Conservation (phyloP, 2,329 filamentous ascomycete species). For the Pseudogymnoascus verrucosus region DNA sequence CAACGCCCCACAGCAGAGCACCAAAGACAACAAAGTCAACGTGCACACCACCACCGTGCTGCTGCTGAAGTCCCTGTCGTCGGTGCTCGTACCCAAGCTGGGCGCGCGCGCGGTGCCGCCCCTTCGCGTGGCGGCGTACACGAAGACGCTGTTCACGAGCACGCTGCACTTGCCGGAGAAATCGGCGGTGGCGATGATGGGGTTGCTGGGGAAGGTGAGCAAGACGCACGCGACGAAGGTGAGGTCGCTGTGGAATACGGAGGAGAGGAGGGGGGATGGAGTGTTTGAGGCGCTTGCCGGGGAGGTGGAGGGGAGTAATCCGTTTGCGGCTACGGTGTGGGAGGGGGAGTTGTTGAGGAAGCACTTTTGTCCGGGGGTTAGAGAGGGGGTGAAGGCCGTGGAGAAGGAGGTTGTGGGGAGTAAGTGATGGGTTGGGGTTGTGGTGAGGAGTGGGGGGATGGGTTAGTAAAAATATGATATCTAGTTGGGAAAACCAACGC, state of each 20-base stretch:
- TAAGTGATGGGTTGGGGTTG: neutral
- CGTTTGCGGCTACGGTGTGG: conserved; percentile 85
- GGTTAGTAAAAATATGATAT: neutral
- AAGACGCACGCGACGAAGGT: conserved; percentile 79
- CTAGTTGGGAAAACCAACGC: neutral
- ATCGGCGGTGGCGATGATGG: conserved; percentile 70
- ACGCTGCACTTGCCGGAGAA: conserved; percentile 87
- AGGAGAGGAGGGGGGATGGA: conserved; percentile 87
- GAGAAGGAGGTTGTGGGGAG: conserved; percentile 47
- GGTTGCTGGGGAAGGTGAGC: conserved; percentile 68
- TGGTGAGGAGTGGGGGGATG: neutral
- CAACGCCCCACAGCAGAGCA: conserved; percentile 36
- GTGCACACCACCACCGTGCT: conserved; percentile 91
- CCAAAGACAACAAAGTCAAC: conserved; percentile 68
- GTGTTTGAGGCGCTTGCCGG: conserved; percentile 66
- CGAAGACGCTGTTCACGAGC: conserved; percentile 78
- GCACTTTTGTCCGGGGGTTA: conserved; percentile 81
- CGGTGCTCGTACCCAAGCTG: conserved; percentile 68
- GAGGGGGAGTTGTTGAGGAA: conserved; percentile 78
- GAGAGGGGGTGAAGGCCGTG: conserved; percentile 62
- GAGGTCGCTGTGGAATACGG: conserved; percentile 82
- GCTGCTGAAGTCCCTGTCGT: conserved; percentile 76
- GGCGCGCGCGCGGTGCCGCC: conserved; percentile 70
- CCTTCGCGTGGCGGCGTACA: conserved; percentile 79
- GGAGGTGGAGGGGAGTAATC: conserved; percentile 79